Evolutionary conservation across 2,329 filamentous ascomycete genomes (phyloP).

Genomic region (Ophiostoma populinum): DNA sequence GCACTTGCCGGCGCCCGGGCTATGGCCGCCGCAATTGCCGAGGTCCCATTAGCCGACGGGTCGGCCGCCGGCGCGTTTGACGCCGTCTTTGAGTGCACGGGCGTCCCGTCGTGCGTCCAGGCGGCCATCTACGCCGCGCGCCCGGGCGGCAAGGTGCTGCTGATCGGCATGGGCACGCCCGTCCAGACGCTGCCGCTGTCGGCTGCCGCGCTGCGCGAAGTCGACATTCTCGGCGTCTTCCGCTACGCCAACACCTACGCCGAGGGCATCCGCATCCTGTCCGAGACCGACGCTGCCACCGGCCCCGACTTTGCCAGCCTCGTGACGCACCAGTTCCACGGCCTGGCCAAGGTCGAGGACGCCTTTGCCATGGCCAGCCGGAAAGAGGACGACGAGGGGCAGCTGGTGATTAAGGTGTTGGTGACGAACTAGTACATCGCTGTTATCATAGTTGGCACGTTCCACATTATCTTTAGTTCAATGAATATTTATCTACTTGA

Average conservation of each 20-base stretch:
- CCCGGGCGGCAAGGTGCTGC: constrained; percentile 50
- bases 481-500: too few relatives aligned
- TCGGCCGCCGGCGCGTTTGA: constrained; percentile 6
- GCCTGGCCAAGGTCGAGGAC: constrained; percentile 42
- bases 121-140: constrained; percentile 52
- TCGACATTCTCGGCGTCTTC: constrained; percentile 56
- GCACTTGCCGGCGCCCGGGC: constrained; percentile 34
- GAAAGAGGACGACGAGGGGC: constrained; percentile 51
- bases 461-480: too few relatives aligned
- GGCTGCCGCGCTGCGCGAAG: constrained; percentile 49
- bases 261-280: constrained; percentile 30
- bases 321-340: constrained; percentile 52
- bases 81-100: constrained; percentile 11
- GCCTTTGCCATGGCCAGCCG: constrained; percentile 59
- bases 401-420: constrained; percentile 60
- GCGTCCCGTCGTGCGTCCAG: constrained; percentile 40
- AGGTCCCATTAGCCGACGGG: background rate
- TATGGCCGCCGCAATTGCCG: constrained; percentile 1
- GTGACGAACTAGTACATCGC: constrained; percentile 17
- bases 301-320: constrained; percentile 50
- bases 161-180: constrained; percentile 58
- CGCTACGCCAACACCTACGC: constrained; percentile 62
- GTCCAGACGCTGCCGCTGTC: constrained; percentile 53
- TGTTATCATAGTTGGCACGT: too few relatives aligned
- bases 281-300: constrained; percentile 21